phyloP scores from a whole-genome alignment of 1,284 basidiomycete species.

The Lentinula novae-zelandiae region DNA sequence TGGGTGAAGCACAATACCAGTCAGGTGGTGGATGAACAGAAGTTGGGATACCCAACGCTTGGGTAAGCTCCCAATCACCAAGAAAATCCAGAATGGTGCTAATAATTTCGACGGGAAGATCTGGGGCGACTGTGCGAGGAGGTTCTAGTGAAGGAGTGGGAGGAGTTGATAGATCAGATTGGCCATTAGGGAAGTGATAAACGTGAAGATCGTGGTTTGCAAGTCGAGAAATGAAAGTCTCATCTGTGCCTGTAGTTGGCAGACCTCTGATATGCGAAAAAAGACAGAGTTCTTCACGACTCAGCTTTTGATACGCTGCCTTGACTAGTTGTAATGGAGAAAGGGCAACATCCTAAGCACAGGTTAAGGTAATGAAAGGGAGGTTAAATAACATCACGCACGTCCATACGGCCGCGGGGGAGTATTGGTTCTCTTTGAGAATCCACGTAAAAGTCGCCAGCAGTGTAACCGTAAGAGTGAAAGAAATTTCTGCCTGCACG shows the following conservation, averaged over 20 bases:
- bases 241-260: constrained; percentile 53
- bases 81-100: constrained; percentile 73
- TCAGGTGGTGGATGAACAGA: constrained; percentile 59
- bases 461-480: too few relatives aligned
- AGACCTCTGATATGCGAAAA: constrained; percentile 70
- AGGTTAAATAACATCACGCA: constrained; percentile 12
- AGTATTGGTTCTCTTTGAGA: neutral
- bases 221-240: constrained; percentile 63
- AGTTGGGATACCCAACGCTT: constrained; percentile 70
- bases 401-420: constrained; percentile 20
- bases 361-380: constrained; percentile 8
- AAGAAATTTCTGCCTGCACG: neutral
- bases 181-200: constrained; percentile 53
- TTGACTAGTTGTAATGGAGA: constrained; percentile 46
- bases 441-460: neutral
- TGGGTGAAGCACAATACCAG: constrained; percentile 65
- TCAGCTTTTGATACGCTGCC: constrained; percentile 66
- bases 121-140: constrained; percentile 34
- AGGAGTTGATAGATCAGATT: constrained; percentile 11
- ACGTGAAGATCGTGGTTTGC: constrained; percentile 68
- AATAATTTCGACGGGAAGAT: constrained; percentile 72
- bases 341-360: constrained; percentile 26
- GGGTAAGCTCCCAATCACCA: constrained; percentile 78
- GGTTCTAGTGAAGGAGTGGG: constrained; percentile 19
- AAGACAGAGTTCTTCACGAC: constrained; percentile 62